Evolutionary conservation across 2,329 filamentous ascomycete species (phyloP).

Genomic region (Hypoxylon sp.): DNA sequence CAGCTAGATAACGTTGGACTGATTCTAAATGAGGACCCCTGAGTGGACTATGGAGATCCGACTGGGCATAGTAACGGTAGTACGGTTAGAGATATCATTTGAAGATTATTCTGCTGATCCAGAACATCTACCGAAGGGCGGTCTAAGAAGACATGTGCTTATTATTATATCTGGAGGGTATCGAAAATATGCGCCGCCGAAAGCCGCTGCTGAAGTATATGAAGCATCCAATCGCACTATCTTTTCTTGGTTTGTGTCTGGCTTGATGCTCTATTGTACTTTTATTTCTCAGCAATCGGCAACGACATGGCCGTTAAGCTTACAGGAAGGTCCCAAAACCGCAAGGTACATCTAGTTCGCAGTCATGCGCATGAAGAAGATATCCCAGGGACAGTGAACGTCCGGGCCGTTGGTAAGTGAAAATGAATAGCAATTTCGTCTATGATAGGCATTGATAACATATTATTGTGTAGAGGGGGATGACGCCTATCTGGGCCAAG

Average conservation of each 20-base stretch:
- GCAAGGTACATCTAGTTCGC: conserved; percentile 33
- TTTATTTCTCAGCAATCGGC: conserved; percentile 26
- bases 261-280: neutral
- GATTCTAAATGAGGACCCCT: conserved; percentile 23
- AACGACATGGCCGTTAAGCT: conserved; percentile 29
- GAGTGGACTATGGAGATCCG: conserved; percentile 14
- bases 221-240: neutral
- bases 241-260: neutral
- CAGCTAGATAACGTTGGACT: conserved; percentile 16
- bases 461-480: conserved; percentile 63
- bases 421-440: neutral
- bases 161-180: neutral
- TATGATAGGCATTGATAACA: neutral
- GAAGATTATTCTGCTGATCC: conserved; percentile 2
- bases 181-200: conserved; percentile 1
- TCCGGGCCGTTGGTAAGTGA: conserved; percentile 56
- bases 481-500: conserved; percentile 72
- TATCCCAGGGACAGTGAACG: conserved; percentile 70
- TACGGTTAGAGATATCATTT: conserved; percentile 8
- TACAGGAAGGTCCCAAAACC: neutral
- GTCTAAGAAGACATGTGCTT: neutral
- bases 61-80: conserved; percentile 23
- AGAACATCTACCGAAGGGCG: conserved; percentile 32
- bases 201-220: conserved; percentile 6
- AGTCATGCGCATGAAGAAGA: conserved; percentile 71